Percentiles rank a stretch among this genome's conserved stretches.
These are phyloP conservation scores for Cadophora sp. DNA, from an alignment of 2,329 filamentous ascomycete genomes.

Conservation along the genomic window DNA sequence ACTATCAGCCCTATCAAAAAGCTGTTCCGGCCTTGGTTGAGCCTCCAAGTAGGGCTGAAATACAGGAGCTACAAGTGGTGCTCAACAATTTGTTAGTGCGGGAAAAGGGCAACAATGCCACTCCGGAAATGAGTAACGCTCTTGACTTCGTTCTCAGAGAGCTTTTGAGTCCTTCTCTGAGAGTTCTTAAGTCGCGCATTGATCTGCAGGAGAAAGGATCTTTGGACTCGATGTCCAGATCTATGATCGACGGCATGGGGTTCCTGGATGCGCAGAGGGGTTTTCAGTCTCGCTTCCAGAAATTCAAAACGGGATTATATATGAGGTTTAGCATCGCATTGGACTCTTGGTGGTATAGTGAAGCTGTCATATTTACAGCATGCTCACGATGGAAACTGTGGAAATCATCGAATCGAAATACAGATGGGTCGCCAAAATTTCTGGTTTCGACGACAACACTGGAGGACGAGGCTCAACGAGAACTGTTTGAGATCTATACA, in stretches of 20 bases:
- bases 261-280: background rate
- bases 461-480: background rate
- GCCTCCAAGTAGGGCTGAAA: conserved; percentile 17
- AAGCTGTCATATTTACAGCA: conserved; percentile 14
- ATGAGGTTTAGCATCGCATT: conserved; percentile 17
- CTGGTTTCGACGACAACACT: background rate
- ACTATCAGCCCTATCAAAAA: background rate
- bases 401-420: conserved; percentile 16
- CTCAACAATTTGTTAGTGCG: conserved; percentile 30
- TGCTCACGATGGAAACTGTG: conserved; percentile 24
- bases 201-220: background rate
- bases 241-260: background rate
- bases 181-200: conserved; percentile 1
- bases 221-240: background rate
- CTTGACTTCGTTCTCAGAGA: conserved; percentile 23
- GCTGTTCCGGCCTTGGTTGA: background rate
- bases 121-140: conserved; percentile 3
- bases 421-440: conserved; percentile 6
- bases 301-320: conserved; percentile 8
- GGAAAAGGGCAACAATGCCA: background rate
- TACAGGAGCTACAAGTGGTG: conserved; percentile 25
- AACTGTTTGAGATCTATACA: conserved; percentile 2
- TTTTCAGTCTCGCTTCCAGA: conserved; percentile 8
- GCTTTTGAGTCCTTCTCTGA: background rate
- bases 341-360: conserved; percentile 23